These are phyloP conservation scores for Aspergillus caelatus DNA, from an alignment of 2,329 filamentous ascomycete species.

Conservation along the genomic window DNA sequence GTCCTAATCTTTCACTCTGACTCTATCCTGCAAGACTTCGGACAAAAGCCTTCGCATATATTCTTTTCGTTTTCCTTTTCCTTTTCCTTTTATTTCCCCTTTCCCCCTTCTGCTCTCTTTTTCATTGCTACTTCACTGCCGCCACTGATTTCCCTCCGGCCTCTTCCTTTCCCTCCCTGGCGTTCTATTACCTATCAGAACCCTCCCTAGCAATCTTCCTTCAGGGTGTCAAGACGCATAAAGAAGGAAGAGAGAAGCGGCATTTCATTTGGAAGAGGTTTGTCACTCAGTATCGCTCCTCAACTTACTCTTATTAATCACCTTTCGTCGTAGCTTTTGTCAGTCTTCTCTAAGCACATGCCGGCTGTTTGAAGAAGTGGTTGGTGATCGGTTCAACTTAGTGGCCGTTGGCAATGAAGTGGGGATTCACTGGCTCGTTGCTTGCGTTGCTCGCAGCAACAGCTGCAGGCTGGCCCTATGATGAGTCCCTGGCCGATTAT, in stretches of 20 bases:
- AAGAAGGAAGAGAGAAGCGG: constrained; percentile 5
- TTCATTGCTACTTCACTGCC: constrained; percentile 6
- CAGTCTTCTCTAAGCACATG: constrained; percentile 23
- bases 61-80: constrained; percentile 4
- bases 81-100: constrained; percentile 15
- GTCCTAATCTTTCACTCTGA: constrained; percentile 14
- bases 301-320: not conserved
- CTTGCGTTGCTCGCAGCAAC: constrained; percentile 32
- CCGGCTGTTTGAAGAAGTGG: constrained; percentile 17
- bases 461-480: constrained; percentile 48
- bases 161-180: not conserved
- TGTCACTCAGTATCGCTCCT: not conserved
- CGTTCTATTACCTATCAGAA: not conserved
- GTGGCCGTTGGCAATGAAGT: constrained; percentile 34
- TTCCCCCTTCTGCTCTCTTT: constrained; percentile 9
- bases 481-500: constrained; percentile 54
- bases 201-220: not conserved
- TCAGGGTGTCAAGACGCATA: constrained; percentile 11
- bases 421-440: constrained; percentile 28
- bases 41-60: constrained; percentile 23
- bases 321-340: not conserved
- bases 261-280: not conserved
- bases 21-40: constrained; percentile 21
- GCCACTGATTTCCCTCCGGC: not conserved
- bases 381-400: constrained; percentile 8